Evolutionary conservation across 805 yeast genomes (phyloP), one percentile per base, ranked within the genome.

Genomic region (Torulaspora indica): DNA sequence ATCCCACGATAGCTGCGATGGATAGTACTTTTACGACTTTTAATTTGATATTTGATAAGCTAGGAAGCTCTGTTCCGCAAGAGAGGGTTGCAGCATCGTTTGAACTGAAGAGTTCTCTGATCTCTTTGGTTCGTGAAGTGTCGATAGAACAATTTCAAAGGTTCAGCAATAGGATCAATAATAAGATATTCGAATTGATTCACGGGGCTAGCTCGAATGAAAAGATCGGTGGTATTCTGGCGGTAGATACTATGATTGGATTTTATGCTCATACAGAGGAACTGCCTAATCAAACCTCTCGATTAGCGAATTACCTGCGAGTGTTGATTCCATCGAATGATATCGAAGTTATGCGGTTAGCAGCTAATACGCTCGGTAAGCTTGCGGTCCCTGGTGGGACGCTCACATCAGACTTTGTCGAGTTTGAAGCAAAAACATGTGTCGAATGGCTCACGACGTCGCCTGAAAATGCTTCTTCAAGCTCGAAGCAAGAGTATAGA

Each of bases 311-410:
- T 54, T 91, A 91, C 59, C 70, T 91, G 48, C 74, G 95, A 33
- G 78, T 82, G 32, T 75, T 88, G 44, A 79, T 91, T 15, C 84
- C 93, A 3, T 83, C 93, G 0, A 83, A 78, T 51, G 96, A 93
- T 57, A 72, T 82, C 13, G 86, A 79, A 30, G 91, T 89, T 27
- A 87, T 91, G 90, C 78, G 79, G 48, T 76, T 81, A 27, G 96
- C 98, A 2, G 89, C 96, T 0, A 75, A 75, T 42, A 87, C 96
- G 0, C 71, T 93, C 51, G 98, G 98, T 9, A 84, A 83, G 57
- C 71, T 91, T 52, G 95, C 97, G 0, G 78, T 81, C 5, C 91
- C 95, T 0, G 95, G 95, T 22, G 93, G 95, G 0, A 80, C 95
- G 1, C 67, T 89, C 42, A 87, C 96, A 0, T 89, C 95, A 0